These are phyloP conservation scores for Picochlorum sp. DNA, from an alignment of 139 green algal species.

Conservation along the genomic window DNA sequence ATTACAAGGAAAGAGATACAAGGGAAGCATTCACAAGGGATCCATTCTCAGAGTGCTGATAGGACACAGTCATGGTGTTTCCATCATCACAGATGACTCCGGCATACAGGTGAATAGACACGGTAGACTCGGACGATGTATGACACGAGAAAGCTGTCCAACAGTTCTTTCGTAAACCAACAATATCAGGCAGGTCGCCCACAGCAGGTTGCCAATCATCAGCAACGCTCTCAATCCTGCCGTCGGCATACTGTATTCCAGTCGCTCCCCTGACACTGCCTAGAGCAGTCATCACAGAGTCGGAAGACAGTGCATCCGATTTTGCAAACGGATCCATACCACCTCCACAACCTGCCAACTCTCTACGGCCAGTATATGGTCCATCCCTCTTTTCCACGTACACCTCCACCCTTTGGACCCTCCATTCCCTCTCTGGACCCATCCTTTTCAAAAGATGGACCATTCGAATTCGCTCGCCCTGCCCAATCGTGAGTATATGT, in stretches of 20 bases:
- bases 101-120: neutral
- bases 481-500: neutral
- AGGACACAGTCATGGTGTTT: constrained; percentile 7
- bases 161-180: constrained; percentile 1
- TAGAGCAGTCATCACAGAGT: constrained; percentile 16
- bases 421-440: constrained; percentile 22
- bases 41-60: no score
- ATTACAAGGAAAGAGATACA: no score
- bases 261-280: constrained; percentile 17
- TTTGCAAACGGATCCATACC: constrained; percentile 34
- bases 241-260: constrained; percentile 8
- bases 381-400: constrained; percentile 41
- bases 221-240: neutral
- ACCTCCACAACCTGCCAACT: constrained; percentile 48
- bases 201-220: neutral
- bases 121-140: neutral
- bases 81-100: constrained; percentile 15
- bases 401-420: constrained; percentile 27
- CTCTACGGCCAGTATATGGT: constrained; percentile 35
- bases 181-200: no score
- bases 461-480: constrained; percentile 27
- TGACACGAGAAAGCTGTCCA: constrained; percentile 7
- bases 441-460: constrained; percentile 33
- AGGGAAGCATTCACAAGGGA: no score
- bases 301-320: neutral